Base-by-base conservation (phyloP, 352 stramenopile genomes). In the Sclerospora graminicola region DNA sequence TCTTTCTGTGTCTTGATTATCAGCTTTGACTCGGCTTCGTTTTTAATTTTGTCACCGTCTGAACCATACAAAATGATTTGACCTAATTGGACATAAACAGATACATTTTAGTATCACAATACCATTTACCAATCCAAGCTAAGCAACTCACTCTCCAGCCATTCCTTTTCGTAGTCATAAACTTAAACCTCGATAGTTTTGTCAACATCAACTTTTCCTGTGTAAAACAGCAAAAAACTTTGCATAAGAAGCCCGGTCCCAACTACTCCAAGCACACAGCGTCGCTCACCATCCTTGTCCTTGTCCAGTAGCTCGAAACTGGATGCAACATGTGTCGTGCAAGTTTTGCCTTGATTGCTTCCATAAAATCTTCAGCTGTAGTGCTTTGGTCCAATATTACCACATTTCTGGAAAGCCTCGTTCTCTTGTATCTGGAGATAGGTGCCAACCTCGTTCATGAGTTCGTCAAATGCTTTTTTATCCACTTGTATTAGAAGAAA, bases 291-390 rank as follows among this genome's bases (percentile, higher is more conserved):
- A 41, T 83, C 71, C 39, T 83, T 73, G 46, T 84, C 65, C 29
- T 69, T 71, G 54, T 84, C 74, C 24, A 87, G 44, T 16, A 70
- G 51, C 35, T 70, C 69, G 36, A 87, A 39, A 48, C 60, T 14
- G 39, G 30, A 8, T 40, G 56, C 15, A 57, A 81, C 47, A 84
- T 87, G 60, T 79, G 69, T 23, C 62, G 67, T 9, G 59, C 66
- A 14, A 87, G 54, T 46, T 81, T 83, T 15, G 82, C n/a, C 50
- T 77, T 69, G 18, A 83, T 39, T 5, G 66, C 71, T 14, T 84
- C 67, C 7, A 81, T 45, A 23, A 81, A 83, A 10, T 48, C 54
- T 11, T 59, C 56, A 0, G 54, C 55, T 31, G 49, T 51, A 7
- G 33, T 19, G 2, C 47, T 45, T 47, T 14, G 48, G 56, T 9